A percentile compares a stretch with the other conserved stretches of the same genome.
Conservation (phyloP, 306 rosid genomes). For the Prunus armeniaca region DNA sequence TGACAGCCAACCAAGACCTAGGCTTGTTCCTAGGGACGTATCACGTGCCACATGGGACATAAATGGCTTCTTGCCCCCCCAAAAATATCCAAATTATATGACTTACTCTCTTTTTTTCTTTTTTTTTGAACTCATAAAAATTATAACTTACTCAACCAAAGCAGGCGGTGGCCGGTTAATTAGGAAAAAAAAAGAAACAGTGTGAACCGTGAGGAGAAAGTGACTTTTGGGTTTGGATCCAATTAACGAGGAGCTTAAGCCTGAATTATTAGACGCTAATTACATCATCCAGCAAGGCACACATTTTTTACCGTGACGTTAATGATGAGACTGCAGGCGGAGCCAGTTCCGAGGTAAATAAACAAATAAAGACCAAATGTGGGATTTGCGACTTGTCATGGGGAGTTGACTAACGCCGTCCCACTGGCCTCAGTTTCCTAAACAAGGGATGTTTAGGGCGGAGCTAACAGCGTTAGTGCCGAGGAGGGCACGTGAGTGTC, state of each 20-base stretch:
- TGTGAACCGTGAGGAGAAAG: slow-evolving; percentile 20
- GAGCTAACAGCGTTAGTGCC: slow-evolving; percentile 16
- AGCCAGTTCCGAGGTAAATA: slow-evolving; percentile 1
- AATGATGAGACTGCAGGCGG: neutral
- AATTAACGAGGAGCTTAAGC: slow-evolving; percentile 11
- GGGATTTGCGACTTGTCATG: neutral
- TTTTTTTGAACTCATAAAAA: neutral
- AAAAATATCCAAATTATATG: neutral
- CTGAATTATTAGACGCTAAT: neutral
- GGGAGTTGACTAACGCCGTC: slow-evolving; percentile 27
- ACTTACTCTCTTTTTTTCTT: no score
- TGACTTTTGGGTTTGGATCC: neutral
- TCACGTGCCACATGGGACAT: slow-evolving; percentile 35
- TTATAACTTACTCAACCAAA: neutral
- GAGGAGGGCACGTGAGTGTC: slow-evolving; percentile 25
- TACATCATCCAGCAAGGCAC: neutral
- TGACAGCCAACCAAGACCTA: slow-evolving; percentile 1
- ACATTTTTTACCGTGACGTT: slow-evolving; percentile 13
- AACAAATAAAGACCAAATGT: neutral
- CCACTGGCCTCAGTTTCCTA: slow-evolving; percentile 1
- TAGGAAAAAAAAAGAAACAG: neutral
- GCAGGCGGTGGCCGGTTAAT: neutral
- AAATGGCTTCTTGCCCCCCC: neutral
- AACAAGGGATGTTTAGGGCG: neutral
- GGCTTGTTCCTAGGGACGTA: slow-evolving; percentile 18